phyloP scores from a whole-genome alignment of 2,329 filamentous ascomycete species.

The Aspergillus japonicus region DNA sequence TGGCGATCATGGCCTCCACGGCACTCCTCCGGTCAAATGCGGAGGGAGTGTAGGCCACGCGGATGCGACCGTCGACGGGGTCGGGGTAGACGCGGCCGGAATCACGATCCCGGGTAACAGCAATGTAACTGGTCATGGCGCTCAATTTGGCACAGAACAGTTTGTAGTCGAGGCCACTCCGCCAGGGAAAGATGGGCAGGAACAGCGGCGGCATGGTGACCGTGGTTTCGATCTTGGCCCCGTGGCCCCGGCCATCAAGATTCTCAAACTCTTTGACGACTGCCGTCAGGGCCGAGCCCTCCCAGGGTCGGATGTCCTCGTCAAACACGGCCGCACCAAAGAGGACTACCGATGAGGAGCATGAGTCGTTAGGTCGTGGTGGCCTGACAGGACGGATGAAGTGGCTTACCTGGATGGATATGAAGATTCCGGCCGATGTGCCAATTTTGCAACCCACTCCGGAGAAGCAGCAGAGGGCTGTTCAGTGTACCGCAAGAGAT shows the following conservation, averaged over 20 bases:
- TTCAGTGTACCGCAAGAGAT: constrained; percentile 74
- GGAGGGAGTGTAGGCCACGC: constrained; percentile 69
- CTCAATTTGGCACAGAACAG: constrained; percentile 65
- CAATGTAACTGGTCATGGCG: constrained; percentile 70
- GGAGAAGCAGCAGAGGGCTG: constrained; percentile 71
- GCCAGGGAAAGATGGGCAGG: constrained; percentile 65
- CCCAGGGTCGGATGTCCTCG: constrained; percentile 69
- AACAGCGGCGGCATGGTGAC: constrained; percentile 70
- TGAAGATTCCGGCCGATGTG: constrained; percentile 81
- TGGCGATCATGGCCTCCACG: constrained; percentile 67
- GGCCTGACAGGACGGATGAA: no score
- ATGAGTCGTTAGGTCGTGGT: no score
- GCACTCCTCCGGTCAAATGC: constrained; percentile 70
- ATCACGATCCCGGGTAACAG: constrained; percentile 73
- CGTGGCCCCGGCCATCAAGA: constrained; percentile 75
- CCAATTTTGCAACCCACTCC: constrained; percentile 75
- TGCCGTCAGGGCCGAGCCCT: constrained; percentile 75
- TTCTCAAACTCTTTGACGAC: constrained; percentile 80
- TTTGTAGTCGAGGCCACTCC: constrained; percentile 69
- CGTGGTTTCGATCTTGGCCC: constrained; percentile 74
- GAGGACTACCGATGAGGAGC: constrained; percentile 34
- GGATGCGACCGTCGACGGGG: constrained; percentile 61
- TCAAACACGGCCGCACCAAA: constrained; percentile 61
- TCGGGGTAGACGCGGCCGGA: constrained; percentile 73
- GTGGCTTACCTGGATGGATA: constrained; percentile 61